Conservation (phyloP, 371 early-diverging fungal genomes). For the Rhizopus microsporus region DNA sequence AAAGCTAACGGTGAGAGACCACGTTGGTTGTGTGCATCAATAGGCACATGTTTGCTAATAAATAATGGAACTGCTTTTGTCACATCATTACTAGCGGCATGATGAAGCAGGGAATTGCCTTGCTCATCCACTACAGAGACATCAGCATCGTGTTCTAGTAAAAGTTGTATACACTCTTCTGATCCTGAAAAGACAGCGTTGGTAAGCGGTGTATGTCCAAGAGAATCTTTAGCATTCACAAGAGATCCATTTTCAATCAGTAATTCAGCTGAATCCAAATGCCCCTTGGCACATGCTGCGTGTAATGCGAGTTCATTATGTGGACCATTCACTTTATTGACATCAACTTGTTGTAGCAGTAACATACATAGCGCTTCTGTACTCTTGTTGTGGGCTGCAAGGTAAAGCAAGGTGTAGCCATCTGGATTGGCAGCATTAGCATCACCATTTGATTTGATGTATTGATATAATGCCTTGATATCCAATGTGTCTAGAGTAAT, state of each 20-base stretch:
- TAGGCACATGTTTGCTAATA: slow-evolving; percentile 19
- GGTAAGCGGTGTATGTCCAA: slow-evolving; percentile 67
- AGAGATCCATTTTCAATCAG: slow-evolving; percentile 47
- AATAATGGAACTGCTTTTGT: slow-evolving; percentile 27
- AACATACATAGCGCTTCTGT: slow-evolving; percentile 46
- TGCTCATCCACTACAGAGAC: slow-evolving; percentile 57
- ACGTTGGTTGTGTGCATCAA: slow-evolving; percentile 34
- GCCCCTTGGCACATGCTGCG: slow-evolving; percentile 37
- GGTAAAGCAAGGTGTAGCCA: slow-evolving; percentile 45
- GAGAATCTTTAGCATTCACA: slow-evolving; percentile 59
- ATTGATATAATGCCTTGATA: slow-evolving; percentile 45
- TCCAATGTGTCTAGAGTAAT: slow-evolving; percentile 33
- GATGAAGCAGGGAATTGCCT: slow-evolving; percentile 67
- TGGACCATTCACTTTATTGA: slow-evolving; percentile 43
- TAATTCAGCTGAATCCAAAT: slow-evolving; percentile 43
- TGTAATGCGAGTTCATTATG: slow-evolving; percentile 47
- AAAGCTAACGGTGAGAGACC: slow-evolving; percentile 46
- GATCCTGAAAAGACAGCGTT: slow-evolving; percentile 39
- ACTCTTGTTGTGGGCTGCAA: slow-evolving; percentile 45
- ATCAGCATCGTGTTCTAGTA: slow-evolving; percentile 34
- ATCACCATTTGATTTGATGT: slow-evolving; percentile 33
- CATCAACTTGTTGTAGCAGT: slow-evolving; percentile 39
- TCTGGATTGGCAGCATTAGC: slow-evolving; percentile 23
- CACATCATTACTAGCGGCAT: slow-evolving; percentile 38
- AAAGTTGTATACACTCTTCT: slow-evolving; percentile 27